These are phyloP conservation scores for Backusella luteola DNA, from an alignment of 192 early-diverging fungal genomes.

Conservation along the genomic window DNA sequence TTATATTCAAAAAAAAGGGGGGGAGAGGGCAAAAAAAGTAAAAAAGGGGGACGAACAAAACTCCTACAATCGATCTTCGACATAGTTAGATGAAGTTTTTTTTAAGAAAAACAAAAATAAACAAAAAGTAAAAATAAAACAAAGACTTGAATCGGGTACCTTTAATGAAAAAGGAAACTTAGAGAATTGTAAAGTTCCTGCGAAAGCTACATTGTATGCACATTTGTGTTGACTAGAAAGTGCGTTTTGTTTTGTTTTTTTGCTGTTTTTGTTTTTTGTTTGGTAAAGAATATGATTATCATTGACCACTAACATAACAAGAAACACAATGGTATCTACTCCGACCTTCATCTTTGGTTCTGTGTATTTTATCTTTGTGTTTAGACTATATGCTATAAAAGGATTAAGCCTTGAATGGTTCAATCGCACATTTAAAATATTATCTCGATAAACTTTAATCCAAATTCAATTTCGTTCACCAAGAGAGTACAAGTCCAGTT, in stretches of 20 bases:
- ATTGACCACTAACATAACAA: conserved; percentile 2
- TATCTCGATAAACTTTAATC: conserved; percentile 1
- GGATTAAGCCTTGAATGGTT: neutral
- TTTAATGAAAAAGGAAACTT: neutral
- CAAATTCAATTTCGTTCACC: neutral
- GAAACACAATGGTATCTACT: neutral
- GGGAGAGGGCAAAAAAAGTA: neutral
- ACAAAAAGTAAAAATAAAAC: neutral
- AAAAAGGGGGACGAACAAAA: neutral
- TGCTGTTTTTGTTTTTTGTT: conserved; percentile 4
- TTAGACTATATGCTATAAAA: neutral
- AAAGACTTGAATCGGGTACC: neutral
- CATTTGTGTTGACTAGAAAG: conserved; percentile 6
- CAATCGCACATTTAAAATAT: neutral
- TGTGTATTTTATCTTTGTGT: neutral
- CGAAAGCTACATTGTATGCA: neutral
- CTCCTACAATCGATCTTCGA: conserved; percentile 3
- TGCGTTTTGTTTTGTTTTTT: conserved; percentile 5
- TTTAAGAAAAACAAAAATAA: neutral
- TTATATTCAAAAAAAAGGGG: neutral
- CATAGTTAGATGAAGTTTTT: neutral
- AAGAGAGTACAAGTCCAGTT: neutral
- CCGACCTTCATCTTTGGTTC: neutral
- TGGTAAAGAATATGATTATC: conserved; percentile 1
- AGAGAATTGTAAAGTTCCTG: neutral